These are phyloP conservation scores for Arabidopsis suecica DNA, from an alignment of 345 rosid genomes.

Conservation along the genomic window DNA sequence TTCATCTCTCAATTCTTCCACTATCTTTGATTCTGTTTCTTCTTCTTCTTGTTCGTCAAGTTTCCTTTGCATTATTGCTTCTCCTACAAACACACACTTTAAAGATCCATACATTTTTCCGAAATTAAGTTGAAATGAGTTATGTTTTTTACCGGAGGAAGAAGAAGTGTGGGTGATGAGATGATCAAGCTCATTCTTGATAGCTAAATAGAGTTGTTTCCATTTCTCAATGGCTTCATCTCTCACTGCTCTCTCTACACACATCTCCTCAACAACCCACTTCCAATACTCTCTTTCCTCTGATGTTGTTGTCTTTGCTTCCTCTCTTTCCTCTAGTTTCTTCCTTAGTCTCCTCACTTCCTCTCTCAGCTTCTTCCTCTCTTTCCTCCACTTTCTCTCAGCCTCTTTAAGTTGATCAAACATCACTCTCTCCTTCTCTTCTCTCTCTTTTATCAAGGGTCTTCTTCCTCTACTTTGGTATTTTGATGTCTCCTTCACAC, in stretches of 20 bases:
- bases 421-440: constrained; percentile 53
- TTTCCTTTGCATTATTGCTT: constrained; percentile 50
- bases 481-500: constrained; percentile 37
- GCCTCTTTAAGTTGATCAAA: constrained; percentile 52
- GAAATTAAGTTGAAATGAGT: background rate
- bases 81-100: constrained; percentile 43
- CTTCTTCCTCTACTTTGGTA: constrained; percentile 44
- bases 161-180: constrained; percentile 68
- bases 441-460: constrained; percentile 47
- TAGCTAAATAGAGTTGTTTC: constrained; percentile 85
- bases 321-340: constrained; percentile 52
- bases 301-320: constrained; percentile 44
- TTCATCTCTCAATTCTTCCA: constrained; percentile 65
- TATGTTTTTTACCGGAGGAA: constrained; percentile 42
- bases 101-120: constrained; percentile 19
- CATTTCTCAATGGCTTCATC: constrained; percentile 85
- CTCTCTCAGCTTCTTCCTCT: constrained; percentile 58
- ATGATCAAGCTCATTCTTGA: constrained; percentile 85
- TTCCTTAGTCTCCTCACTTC: constrained; percentile 56
- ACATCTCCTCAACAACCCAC: constrained; percentile 59
- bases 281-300: constrained; percentile 51
- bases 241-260: constrained; percentile 67
- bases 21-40: constrained; percentile 21
- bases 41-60: constrained; percentile 55
- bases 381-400: constrained; percentile 58